phyloP scores from a whole-genome alignment of 2,329 filamentous ascomycete species.

The Xylaria sp. region DNA sequence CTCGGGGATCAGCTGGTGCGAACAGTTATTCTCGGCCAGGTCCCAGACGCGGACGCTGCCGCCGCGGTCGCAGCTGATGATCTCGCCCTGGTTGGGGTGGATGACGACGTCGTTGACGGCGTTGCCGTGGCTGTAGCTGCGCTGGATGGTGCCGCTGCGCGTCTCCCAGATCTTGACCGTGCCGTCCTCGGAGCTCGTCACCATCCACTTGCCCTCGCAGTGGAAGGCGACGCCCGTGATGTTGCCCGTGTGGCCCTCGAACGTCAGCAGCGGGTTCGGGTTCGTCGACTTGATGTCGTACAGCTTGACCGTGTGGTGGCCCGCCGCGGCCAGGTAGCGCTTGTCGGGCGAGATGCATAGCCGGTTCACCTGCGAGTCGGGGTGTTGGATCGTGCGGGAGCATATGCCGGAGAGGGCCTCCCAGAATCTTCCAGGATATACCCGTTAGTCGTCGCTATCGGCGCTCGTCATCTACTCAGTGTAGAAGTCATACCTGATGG shows the following conservation, averaged over 20 bases:
- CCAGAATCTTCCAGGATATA: slow-evolving; percentile 66
- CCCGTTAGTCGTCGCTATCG: slow-evolving; percentile 46
- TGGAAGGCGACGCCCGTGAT: slow-evolving; percentile 97
- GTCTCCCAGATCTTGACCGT: slow-evolving; percentile 99
- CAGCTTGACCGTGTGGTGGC: slow-evolving; percentile 86
- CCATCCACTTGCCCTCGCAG: slow-evolving; percentile 99
- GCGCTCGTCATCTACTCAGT: background rate
- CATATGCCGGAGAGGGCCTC: slow-evolving; percentile 97
- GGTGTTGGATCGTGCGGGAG: slow-evolving; percentile 95
- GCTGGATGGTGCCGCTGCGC: slow-evolving; percentile 79
- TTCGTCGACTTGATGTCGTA: slow-evolving; percentile 99
- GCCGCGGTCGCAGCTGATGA: slow-evolving; percentile 92
- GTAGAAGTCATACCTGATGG: slow-evolving; percentile 53
- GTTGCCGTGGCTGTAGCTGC: slow-evolving; percentile 87
- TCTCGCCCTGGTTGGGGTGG: slow-evolving; percentile 96
- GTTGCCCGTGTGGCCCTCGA: slow-evolving; percentile 94
- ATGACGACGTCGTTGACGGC: slow-evolving; percentile 99
- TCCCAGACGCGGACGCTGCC: slow-evolving; percentile 97
- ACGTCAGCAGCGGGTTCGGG: slow-evolving; percentile 87
- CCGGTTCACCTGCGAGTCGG: slow-evolving; percentile 97
- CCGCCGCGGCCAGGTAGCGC: slow-evolving; percentile 84
- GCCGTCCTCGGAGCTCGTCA: slow-evolving; percentile 94
- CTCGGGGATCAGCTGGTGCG: slow-evolving; percentile 93
- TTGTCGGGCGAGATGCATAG: slow-evolving; percentile 99
- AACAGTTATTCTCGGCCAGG: slow-evolving; percentile 93